Conservation (phyloP, 768 basidiomycete species). For the Phylloporus sp. region DNA sequence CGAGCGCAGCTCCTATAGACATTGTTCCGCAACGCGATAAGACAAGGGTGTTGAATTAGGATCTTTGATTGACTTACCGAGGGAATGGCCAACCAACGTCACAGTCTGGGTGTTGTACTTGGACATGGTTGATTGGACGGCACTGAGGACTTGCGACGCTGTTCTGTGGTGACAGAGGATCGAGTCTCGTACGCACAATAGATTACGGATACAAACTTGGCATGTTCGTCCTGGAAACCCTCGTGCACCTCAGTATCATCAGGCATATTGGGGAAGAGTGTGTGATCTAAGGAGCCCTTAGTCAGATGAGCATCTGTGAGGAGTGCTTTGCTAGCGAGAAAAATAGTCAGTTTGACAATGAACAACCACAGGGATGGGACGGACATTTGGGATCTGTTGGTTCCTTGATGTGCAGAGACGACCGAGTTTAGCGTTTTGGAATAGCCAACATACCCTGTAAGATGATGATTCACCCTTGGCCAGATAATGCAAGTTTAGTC, state of each 20-base stretch:
- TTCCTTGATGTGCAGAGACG: constrained; percentile 36
- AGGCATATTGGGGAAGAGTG: constrained; percentile 45
- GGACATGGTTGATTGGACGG: constrained; percentile 39
- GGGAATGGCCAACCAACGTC: constrained; percentile 43
- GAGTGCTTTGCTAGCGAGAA: constrained; percentile 22
- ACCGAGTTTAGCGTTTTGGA: constrained; percentile 33
- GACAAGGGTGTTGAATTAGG: neutral
- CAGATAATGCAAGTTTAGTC: too few species aligned
- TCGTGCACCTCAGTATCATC: constrained; percentile 39
- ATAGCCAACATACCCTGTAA: constrained; percentile 36
- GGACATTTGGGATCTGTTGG: constrained; percentile 23
- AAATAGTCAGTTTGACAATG: constrained; percentile 21
- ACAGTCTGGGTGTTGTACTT: constrained; percentile 33
- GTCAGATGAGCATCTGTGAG: constrained; percentile 39
- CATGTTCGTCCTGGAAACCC: constrained; percentile 45
- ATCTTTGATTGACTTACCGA: constrained; percentile 22
- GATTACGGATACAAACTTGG: constrained; percentile 30
- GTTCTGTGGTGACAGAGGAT: constrained; percentile 33
- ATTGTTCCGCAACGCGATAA: neutral
- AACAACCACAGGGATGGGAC: constrained; percentile 27
- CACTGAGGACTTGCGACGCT: constrained; percentile 35
- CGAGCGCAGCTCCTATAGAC: constrained; percentile 31
- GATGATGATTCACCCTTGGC: neutral
- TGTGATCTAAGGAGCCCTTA: constrained; percentile 29
- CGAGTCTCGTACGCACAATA: neutral